phyloP scores from a whole-genome alignment of 2,329 filamentous ascomycete species.

The Leptographium radiaticola region DNA sequence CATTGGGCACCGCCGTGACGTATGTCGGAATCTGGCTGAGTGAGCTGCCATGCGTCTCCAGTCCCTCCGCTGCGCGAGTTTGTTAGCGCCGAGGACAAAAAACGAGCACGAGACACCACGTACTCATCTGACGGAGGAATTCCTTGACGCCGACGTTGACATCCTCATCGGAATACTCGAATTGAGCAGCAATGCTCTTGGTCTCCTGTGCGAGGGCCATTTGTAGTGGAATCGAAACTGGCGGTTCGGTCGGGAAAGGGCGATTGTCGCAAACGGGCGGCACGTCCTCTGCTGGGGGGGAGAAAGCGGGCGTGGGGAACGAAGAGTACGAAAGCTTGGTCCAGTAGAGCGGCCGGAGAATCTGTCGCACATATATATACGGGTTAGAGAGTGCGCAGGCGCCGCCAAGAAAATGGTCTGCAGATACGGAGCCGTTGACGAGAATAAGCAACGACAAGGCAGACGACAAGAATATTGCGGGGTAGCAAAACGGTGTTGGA shows the following conservation, averaged over 20 bases:
- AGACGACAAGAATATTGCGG: background rate
- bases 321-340: constrained; percentile 30
- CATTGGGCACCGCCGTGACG: constrained; percentile 90
- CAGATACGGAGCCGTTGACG: background rate
- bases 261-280: constrained; percentile 40
- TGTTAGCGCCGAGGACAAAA: background rate
- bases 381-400: background rate
- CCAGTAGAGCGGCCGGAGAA: constrained; percentile 34
- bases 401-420: background rate
- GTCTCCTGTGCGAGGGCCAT: constrained; percentile 60
- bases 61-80: constrained; percentile 54
- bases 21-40: constrained; percentile 96
- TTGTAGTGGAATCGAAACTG: constrained; percentile 40
- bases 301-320: constrained; percentile 23
- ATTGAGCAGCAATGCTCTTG: constrained; percentile 67
- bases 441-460: background rate
- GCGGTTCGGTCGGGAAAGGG: constrained; percentile 40
- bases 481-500: background rate
- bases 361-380: constrained; percentile 2
- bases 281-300: constrained; percentile 26
- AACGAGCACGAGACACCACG: background rate
- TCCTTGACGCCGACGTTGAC: constrained; percentile 72
- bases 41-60: constrained; percentile 63
- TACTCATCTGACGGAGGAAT: constrained; percentile 76
- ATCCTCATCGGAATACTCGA: constrained; percentile 68